phyloP scores from a whole-genome alignment of 1,139 yeast species.

The Kodamaea anthophila region DNA sequence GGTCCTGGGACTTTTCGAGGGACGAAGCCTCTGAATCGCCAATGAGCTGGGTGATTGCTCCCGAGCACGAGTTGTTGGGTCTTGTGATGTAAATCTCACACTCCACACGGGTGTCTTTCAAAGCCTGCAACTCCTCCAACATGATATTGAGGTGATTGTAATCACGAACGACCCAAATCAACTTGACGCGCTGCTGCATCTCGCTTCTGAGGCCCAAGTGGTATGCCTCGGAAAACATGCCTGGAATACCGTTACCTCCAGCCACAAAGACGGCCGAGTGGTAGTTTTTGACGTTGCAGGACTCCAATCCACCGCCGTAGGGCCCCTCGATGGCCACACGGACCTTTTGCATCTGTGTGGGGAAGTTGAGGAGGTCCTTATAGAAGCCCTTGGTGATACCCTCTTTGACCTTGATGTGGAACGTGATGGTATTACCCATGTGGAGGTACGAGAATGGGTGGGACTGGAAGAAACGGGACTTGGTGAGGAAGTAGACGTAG shows the following conservation, averaged over 20 bases:
- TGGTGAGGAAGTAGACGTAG: slow-evolving; percentile 38
- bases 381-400: slow-evolving; percentile 29
- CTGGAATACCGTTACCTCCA: slow-evolving; percentile 47
- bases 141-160: slow-evolving; percentile 44
- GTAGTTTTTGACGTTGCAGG: slow-evolving; percentile 28
- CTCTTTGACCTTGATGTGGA: slow-evolving; percentile 31
- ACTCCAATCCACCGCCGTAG: slow-evolving; percentile 29
- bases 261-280: slow-evolving; percentile 35
- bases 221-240: slow-evolving; percentile 35
- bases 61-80: slow-evolving; percentile 16
- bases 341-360: slow-evolving; percentile 20
- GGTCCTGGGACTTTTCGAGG: slow-evolving; percentile 1
- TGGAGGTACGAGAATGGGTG: slow-evolving; percentile 34
- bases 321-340: slow-evolving; percentile 43
- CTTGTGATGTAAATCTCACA: slow-evolving; percentile 41
- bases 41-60: slow-evolving; percentile 8
- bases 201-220: slow-evolving; percentile 15
- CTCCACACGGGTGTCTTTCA: slow-evolving; percentile 26
- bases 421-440: slow-evolving; percentile 20
- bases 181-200: slow-evolving; percentile 23
- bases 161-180: slow-evolving; percentile 50
- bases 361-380: slow-evolving; percentile 18
- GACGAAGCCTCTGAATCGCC: slow-evolving; percentile 1
- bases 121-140: slow-evolving; percentile 36
- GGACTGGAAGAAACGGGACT: slow-evolving; percentile 31